A percentile compares a stretch with the other conserved stretches of the same genome.
phyloP scores from a whole-genome alignment of 164 flowering plant species.

The Kingdonia uniflora region DNA sequence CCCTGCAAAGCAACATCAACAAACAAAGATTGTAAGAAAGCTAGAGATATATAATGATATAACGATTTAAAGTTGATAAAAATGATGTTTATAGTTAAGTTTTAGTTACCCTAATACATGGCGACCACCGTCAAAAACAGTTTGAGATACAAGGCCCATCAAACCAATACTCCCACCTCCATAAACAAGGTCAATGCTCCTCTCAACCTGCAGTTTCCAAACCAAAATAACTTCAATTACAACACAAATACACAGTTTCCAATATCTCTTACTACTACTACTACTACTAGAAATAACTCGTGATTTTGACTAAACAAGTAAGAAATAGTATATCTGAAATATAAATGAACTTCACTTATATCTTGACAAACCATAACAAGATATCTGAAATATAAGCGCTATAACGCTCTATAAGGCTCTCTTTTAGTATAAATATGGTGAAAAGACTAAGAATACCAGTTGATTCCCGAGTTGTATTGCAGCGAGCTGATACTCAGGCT shows the following conservation, averaged over 20 bases:
- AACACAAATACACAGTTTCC: too few species aligned
- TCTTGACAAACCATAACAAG: not conserved
- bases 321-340: too few species aligned
- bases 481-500: slow-evolving; percentile 59
- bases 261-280: too few species aligned
- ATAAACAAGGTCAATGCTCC: slow-evolving; percentile 67
- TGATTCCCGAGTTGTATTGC: slow-evolving; percentile 69
- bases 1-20: slow-evolving; percentile 26
- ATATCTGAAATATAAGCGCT: not conserved
- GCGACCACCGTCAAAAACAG: slow-evolving; percentile 75
- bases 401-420: not conserved
- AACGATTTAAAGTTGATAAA: not conserved
- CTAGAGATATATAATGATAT: not conserved
- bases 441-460: slow-evolving; percentile 32
- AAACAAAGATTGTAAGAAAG: not conserved
- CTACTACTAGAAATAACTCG: too few species aligned
- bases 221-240: not conserved
- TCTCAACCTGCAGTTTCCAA: slow-evolving; percentile 36
- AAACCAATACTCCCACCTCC: slow-evolving; percentile 74
- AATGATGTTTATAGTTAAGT: not conserved
- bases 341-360: not conserved
- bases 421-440: not conserved
- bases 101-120: slow-evolving; percentile 56
- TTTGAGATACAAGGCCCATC: slow-evolving; percentile 79
- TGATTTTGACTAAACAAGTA: too few species aligned